Evolutionary conservation across 768 basidiomycete genomes (phyloP).

Genomic region (Symmetrospora coprosmae): DNA sequence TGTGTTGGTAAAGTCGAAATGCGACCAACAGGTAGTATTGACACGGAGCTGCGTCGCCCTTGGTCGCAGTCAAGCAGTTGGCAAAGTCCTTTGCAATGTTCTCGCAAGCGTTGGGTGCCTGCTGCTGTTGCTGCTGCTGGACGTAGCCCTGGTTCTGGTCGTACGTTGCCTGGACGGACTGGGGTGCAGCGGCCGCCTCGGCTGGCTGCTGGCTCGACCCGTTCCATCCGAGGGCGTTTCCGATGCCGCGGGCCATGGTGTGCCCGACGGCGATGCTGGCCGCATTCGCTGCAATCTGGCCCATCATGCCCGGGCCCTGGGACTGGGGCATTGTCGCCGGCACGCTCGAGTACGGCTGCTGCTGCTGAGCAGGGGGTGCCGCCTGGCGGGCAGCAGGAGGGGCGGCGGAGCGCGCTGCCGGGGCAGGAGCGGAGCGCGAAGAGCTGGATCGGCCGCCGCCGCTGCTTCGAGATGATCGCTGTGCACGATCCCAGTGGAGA

Average conservation of each 20-base stretch:
- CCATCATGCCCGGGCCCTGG: slow-evolving; percentile 9
- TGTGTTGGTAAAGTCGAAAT: no score
- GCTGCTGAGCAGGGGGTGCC: neutral
- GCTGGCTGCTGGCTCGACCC: neutral
- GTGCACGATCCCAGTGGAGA: no score
- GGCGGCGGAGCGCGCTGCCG: no score
- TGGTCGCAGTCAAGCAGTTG: slow-evolving; percentile 14
- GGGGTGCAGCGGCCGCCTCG: neutral
- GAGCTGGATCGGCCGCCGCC: no score
- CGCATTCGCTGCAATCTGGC: slow-evolving; percentile 16
- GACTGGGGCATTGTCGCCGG: slow-evolving; percentile 13
- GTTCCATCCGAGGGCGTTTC: slow-evolving; percentile 3
- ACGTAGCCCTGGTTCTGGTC: neutral
- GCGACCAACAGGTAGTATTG: slow-evolving; percentile 14
- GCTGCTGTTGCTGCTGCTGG: slow-evolving; percentile 15
- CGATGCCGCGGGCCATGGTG: slow-evolving; percentile 4
- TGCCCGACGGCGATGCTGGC: neutral
- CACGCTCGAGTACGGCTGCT: slow-evolving; percentile 1
- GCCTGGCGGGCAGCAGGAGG: neutral
- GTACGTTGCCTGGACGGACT: neutral
- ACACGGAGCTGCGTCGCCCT: slow-evolving; percentile 2
- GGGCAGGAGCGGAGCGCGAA: no score
- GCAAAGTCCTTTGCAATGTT: slow-evolving; percentile 11
- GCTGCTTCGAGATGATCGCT: no score
- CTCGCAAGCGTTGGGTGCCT: neutral